phyloP scores from a whole-genome alignment of 2,329 filamentous ascomycete species.

The Graphiopsis chlorocephala region DNA sequence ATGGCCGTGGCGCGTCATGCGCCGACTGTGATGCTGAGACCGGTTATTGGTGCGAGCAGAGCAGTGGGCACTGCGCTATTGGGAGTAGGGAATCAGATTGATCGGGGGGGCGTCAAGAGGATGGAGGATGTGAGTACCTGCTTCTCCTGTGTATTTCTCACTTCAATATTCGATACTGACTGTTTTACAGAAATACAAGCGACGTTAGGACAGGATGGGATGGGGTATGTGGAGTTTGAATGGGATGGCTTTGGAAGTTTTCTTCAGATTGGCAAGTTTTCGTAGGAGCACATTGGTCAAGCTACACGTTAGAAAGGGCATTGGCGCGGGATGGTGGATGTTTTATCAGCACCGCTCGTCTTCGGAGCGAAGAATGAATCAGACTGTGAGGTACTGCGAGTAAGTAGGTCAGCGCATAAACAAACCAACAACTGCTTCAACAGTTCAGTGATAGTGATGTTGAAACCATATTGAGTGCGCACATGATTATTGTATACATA shows the following conservation, averaged over 20 bases:
- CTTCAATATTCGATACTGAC: slow-evolving; percentile 19
- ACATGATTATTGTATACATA: neutral
- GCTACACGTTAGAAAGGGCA: neutral
- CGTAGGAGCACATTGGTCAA: neutral
- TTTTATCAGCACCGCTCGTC: no score
- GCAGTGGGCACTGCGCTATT: slow-evolving; percentile 85
- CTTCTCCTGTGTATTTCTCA: slow-evolving; percentile 6
- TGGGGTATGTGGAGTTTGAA: neutral
- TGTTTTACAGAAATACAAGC: slow-evolving; percentile 34
- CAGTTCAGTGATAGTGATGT: no score
- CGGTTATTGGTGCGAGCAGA: slow-evolving; percentile 85
- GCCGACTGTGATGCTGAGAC: slow-evolving; percentile 88
- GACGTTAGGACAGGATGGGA: slow-evolving; percentile 16
- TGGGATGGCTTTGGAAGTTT: neutral
- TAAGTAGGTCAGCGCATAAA: neutral
- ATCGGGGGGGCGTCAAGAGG: slow-evolving; percentile 74
- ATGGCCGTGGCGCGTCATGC: slow-evolving; percentile 75
- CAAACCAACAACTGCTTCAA: no score
- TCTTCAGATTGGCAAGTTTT: neutral
- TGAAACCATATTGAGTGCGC: no score
- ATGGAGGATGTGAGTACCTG: slow-evolving; percentile 77
- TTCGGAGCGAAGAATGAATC: neutral
- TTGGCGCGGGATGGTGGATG: neutral
- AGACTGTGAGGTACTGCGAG: neutral
- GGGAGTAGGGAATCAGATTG: slow-evolving; percentile 87